Evolutionary conservation across 805 yeast species (phyloP).

Genomic region (Lipomyces spencermartinsiae): DNA sequence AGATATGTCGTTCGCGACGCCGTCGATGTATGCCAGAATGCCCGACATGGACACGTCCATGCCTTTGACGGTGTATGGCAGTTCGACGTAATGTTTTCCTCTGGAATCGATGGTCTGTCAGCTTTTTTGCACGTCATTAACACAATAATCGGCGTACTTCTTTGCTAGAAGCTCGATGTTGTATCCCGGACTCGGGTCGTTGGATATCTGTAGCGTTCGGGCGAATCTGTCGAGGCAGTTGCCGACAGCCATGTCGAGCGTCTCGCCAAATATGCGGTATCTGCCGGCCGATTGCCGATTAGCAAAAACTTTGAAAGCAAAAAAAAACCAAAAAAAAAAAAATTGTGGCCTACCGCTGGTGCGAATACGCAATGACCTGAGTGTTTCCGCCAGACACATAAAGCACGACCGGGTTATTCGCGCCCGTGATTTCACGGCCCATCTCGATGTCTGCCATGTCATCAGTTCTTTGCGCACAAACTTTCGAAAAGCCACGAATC

Average conservation of each 20-base stretch:
- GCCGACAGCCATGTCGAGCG: slow-evolving; percentile 96
- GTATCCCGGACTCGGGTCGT: slow-evolving; percentile 96
- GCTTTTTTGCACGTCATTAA: no score
- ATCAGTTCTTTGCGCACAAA: no score
- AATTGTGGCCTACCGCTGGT: slow-evolving; percentile 59
- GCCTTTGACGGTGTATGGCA: slow-evolving; percentile 97
- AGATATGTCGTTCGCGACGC: slow-evolving; percentile 74
- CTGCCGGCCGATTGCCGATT: slow-evolving; percentile 5
- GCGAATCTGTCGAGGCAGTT: slow-evolving; percentile 97
- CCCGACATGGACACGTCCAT: slow-evolving; percentile 99
- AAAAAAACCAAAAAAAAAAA: no score
- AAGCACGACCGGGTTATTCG: slow-evolving; percentile 93
- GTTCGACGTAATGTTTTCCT: slow-evolving; percentile 62
- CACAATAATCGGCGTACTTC: slow-evolving; percentile 50
- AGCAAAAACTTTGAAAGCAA: no score
- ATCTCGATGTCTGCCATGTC: slow-evolving; percentile 73
- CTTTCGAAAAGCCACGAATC: no score
- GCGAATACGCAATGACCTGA: slow-evolving; percentile 95
- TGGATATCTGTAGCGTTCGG: slow-evolving; percentile 82
- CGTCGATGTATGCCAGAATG: slow-evolving; percentile 82
- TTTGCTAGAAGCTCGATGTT: slow-evolving; percentile 95
- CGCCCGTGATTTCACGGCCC: slow-evolving; percentile 99
- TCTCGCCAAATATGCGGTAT: slow-evolving; percentile 98
- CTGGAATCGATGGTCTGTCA: background rate
- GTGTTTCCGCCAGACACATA: slow-evolving; percentile 99